These are phyloP conservation scores for Umbelopsis sp. DNA, from an alignment of 371 early-diverging fungal species.

Conservation along the genomic window DNA sequence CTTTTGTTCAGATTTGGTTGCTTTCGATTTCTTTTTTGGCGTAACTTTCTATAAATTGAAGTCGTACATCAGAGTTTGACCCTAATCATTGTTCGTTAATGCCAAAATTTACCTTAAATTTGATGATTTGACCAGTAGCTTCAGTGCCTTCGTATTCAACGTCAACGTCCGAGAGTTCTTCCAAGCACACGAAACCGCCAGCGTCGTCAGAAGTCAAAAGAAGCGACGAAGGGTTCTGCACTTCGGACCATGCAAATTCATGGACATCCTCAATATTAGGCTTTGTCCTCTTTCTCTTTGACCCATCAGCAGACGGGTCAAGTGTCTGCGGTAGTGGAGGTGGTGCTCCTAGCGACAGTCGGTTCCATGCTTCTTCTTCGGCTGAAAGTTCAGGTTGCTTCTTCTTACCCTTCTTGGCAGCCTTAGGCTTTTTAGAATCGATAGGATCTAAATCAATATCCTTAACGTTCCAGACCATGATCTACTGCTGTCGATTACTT, in stretches of 20 bases:
- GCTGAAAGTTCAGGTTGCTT: constrained; percentile 25
- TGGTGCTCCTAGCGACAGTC: constrained; percentile 30
- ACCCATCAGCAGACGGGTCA: constrained; percentile 11
- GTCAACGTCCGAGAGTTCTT: constrained; percentile 87
- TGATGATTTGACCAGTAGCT: constrained; percentile 64
- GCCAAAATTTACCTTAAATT: constrained; percentile 64
- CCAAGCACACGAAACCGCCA: constrained; percentile 83
- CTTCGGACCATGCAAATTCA: constrained; percentile 68
- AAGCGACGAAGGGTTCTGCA: constrained; percentile 43
- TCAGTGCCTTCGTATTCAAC: constrained; percentile 72
- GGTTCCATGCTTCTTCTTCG: constrained; percentile 36
- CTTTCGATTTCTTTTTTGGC: constrained; percentile 40
- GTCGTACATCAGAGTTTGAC: not conserved
- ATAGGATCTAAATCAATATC: constrained; percentile 4
- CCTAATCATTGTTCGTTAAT: not conserved
- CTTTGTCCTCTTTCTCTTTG: constrained; percentile 23
- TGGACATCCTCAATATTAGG: constrained; percentile 39
- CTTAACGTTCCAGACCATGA: constrained; percentile 17
- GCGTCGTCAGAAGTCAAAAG: constrained; percentile 58
- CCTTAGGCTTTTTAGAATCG: not conserved
- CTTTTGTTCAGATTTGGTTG: constrained; percentile 36
- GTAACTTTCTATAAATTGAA: constrained; percentile 43
- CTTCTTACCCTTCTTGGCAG: constrained; percentile 15
- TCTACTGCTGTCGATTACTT: not conserved
- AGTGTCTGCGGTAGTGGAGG: constrained; percentile 28